A percentile compares a stretch with the other conserved stretches of the same genome.
phyloP scores from a whole-genome alignment of 1,139 yeast genomes.

The Pichia cactophila region DNA sequence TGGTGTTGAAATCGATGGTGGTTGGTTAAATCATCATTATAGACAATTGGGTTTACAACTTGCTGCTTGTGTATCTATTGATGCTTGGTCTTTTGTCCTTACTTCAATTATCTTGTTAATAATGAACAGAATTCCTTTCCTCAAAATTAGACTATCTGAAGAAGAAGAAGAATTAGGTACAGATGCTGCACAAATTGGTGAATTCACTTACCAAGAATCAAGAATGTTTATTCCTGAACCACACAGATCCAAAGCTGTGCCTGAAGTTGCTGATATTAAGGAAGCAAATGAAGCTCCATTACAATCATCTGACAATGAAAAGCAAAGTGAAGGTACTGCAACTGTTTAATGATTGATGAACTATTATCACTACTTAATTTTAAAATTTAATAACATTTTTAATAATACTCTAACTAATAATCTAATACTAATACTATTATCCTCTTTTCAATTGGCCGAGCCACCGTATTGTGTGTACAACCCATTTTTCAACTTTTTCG shows the following conservation, averaged over 20 bases:
- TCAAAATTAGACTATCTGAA: constrained; percentile 75
- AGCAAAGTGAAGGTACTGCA: constrained; percentile 2
- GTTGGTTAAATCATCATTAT: constrained; percentile 91
- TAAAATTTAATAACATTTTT: not conserved
- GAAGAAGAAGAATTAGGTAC: constrained; percentile 90
- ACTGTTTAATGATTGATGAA: not conserved
- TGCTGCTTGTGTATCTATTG: constrained; percentile 72
- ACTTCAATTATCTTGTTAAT: constrained; percentile 62
- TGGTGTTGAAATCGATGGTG: constrained; percentile 65
- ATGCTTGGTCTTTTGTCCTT: constrained; percentile 73
- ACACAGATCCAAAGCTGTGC: constrained; percentile 40
- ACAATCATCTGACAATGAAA: constrained; percentile 15
- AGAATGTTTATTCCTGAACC: constrained; percentile 70
- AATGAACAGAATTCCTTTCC: constrained; percentile 76
- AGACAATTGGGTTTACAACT: constrained; percentile 88
- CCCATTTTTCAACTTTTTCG: not conserved
- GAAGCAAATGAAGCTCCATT: constrained; percentile 26
- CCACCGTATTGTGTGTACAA: too few species aligned
- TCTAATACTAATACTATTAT: too few species aligned
- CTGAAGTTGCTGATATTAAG: constrained; percentile 13
- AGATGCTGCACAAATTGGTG: constrained; percentile 80
- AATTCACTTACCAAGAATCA: constrained; percentile 64
- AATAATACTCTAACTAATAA: not conserved
- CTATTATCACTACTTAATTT: too few species aligned
- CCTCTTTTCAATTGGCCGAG: too few species aligned